Base-by-base conservation (phyloP, 2,329 filamentous ascomycete genomes). In the Fusarium heterosporum region DNA sequence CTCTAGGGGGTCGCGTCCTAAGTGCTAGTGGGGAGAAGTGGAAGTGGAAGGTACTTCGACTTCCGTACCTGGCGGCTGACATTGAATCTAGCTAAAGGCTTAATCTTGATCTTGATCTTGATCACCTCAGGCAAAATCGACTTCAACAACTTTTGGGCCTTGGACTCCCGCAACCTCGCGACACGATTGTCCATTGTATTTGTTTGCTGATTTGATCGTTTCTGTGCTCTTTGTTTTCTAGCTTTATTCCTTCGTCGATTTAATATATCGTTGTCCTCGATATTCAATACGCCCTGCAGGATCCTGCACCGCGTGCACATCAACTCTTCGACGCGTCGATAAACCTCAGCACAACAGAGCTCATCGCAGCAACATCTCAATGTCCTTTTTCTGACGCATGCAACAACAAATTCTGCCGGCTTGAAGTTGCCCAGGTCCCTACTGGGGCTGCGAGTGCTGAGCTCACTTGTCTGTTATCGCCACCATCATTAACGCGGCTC, bases 301-400 rank as follows among this genome's bases (percentile, higher is more conserved):
- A 70, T 60, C 64, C 61, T 61, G 57, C 57, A 67, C 54, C 70
- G 69, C 70, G 70, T 70, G 57, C 59, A 64, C 22, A 56, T 49
- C 57, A 61, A 40, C 47, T 11, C 36, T 59, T 65, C 61, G 67
- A 72, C 69, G 69, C 69, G 69, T 72, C 55, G 52, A 39, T 9
- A 41, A 26, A 43, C 40, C 28, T 52, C 46, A 46, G n/a, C 51
- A 50, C 40, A 50, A 12, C 40, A 58, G 38, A 64, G 47, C 47
- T 48, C 61, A 40, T 38, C 22, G 42, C 50, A 55, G 16, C 29
- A 19, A 40, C 22, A 55, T 42, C 40, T 51, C 43, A 50, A 70
- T 71, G 64, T 48, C 29, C 36, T 22, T 45, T 57, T 68, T 39
- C 56, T 56, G 52, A 70, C 66, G 47, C 41, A 69, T 61, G 58